Conservation (phyloP, 371 early-diverging fungal species). For the Mucor saturninus region DNA sequence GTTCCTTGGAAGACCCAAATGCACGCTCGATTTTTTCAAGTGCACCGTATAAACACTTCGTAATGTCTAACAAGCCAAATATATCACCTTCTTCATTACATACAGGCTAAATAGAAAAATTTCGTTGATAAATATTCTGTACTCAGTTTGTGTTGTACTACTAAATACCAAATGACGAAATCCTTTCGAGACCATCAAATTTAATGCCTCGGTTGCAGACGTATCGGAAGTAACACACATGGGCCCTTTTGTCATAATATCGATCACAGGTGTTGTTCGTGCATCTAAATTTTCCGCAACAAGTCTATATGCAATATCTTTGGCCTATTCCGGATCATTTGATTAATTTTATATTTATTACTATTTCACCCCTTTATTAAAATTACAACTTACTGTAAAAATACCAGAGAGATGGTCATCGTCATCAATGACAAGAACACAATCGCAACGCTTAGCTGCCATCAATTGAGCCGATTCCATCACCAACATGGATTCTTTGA, state of each 20-base stretch:
- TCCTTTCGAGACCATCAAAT: slow-evolving; percentile 90
- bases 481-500: slow-evolving; percentile 85
- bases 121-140: not conserved
- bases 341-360: not conserved
- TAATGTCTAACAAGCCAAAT: slow-evolving; percentile 92
- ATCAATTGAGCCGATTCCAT: slow-evolving; percentile 94
- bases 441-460: slow-evolving; percentile 98
- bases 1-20: slow-evolving; percentile 77
- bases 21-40: slow-evolving; percentile 91
- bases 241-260: slow-evolving; percentile 92
- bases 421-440: slow-evolving; percentile 89
- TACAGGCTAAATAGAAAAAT: slow-evolving; percentile 39
- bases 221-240: slow-evolving; percentile 84
- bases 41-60: slow-evolving; percentile 91
- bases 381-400: slow-evolving; percentile 67
- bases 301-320: slow-evolving; percentile 55
- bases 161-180: slow-evolving; percentile 88
- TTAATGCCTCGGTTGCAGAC: slow-evolving; percentile 90
- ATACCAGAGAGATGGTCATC: slow-evolving; percentile 94
- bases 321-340: slow-evolving; percentile 34
- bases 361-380: not conserved
- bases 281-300: slow-evolving; percentile 55
- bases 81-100: slow-evolving; percentile 85
- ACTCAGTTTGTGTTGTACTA: not conserved
- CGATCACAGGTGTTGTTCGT: slow-evolving; percentile 73